Evolutionary conservation across 202 grass and related monocot species (phyloP).

Genomic region (Alloteropsis angusta): DNA sequence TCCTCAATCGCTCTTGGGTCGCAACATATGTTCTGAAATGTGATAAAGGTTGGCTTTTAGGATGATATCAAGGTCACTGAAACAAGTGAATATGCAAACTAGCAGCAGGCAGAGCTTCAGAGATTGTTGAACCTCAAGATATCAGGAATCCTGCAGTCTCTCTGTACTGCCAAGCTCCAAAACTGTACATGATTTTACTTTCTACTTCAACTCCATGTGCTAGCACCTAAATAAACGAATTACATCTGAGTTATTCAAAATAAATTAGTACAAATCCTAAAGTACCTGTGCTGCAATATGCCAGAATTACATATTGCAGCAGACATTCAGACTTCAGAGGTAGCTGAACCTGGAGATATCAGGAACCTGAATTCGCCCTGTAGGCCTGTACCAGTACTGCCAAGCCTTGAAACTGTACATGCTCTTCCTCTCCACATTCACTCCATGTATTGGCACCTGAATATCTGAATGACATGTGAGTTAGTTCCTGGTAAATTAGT

Average conservation of each 20-base stretch:
- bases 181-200: slow-evolving; percentile 34
- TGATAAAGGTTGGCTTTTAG: not conserved
- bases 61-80: not conserved
- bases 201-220: not conserved
- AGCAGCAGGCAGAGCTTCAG: not conserved
- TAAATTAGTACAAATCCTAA: not conserved
- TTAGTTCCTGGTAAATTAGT: not conserved
- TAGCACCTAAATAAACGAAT: slow-evolving; percentile 9
- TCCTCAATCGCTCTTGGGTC: not conserved
- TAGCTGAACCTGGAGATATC: not conserved
- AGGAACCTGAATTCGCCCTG: not conserved
- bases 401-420: slow-evolving; percentile 29
- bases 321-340: not conserved
- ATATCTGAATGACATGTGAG: slow-evolving; percentile 2
- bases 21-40: not conserved
- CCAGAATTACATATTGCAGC: too few relatives aligned
- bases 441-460: not conserved
- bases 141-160: not conserved
- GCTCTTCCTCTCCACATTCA: not conserved
- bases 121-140: not conserved
- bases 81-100: not conserved
- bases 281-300: too few relatives aligned
- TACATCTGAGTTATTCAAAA: not conserved
- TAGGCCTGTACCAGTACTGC: too few relatives aligned
- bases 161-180: slow-evolving; percentile 8